Evolutionary conservation across 2,329 filamentous ascomycete genomes (phyloP).

Genomic region (Sordariomycetes sp.): DNA sequence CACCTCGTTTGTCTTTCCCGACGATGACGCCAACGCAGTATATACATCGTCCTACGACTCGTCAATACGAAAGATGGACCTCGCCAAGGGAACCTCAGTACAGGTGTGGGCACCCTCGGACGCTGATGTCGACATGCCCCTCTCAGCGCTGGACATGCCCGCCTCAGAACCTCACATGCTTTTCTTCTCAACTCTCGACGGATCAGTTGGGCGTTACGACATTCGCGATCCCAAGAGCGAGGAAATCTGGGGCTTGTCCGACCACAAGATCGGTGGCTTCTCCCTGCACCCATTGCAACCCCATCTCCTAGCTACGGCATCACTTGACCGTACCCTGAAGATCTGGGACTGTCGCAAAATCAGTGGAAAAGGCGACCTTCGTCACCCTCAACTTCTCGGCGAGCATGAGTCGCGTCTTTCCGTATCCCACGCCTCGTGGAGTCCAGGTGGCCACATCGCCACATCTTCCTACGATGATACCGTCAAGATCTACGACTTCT

Average conservation of each 20-base stretch:
- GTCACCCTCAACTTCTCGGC: conserved; percentile 62
- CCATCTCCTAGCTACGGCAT: conserved; percentile 81
- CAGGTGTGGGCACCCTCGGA: conserved; percentile 74
- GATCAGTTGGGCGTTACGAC: conserved; percentile 74
- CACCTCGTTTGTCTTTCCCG: conserved; percentile 70
- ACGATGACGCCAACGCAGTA: conserved; percentile 62
- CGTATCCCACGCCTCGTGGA: conserved; percentile 90
- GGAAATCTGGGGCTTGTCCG: conserved; percentile 67
- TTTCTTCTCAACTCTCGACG: conserved; percentile 81
- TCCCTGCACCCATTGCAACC: conserved; percentile 70
- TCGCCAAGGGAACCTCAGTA: conserved; percentile 68
- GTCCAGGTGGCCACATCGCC: conserved; percentile 72
- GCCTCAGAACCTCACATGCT: conserved; percentile 61
- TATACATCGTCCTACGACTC: conserved; percentile 90
- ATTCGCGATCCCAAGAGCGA: conserved; percentile 49
- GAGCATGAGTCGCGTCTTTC: conserved; percentile 77
- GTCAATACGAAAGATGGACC: conserved; percentile 77
- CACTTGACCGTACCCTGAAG: conserved; percentile 79
- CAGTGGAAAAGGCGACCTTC: conserved; percentile 47
- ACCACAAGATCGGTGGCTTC: conserved; percentile 96
- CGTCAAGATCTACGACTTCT: conserved; percentile 82
- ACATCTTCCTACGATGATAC: conserved; percentile 94
- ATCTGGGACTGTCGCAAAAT: conserved; percentile 90
- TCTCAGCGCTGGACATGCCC: conserved; percentile 79
- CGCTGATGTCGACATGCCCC: conserved; percentile 60